Base-by-base conservation (phyloP, 2,329 filamentous ascomycete genomes). In the Fusarium miscanthi region DNA sequence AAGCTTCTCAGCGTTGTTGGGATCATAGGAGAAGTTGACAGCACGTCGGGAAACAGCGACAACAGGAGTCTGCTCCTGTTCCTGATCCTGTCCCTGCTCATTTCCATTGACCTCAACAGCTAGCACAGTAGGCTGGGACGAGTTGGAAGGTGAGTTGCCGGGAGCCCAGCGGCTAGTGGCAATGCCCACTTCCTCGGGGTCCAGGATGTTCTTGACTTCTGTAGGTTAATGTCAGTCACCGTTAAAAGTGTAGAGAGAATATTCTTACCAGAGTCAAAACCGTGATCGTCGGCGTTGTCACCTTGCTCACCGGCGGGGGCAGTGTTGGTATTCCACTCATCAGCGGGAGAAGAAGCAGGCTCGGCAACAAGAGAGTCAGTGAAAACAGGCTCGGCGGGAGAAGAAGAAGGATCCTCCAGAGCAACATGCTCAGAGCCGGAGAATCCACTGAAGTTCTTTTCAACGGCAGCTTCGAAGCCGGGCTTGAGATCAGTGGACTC, bases 151-250 rank as follows among this genome's bases (percentile, higher is more conserved):
- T 11, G 45, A 14, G 13, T 53, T 53, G 2, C 33, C 49, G 2
- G 42, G 17, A 13, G 66, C 72, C 72, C 69, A 73, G 19, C 66
- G 57, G 25, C 72, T 74, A 14, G 69, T 51, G 7, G 59, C 31
- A 21, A 74, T 16, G 2, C 69, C 72, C 3, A 69, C 61, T 1
- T 48, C 59, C 4, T 43, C 13, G 19, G 33, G 49, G 12, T 62
- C 48, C 3, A 69, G 42, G 3, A 58, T 38, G 23, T 56, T 45
- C 27, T 60, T 57, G 31, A 33, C 35, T n/a, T 8, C 70, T 74
- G 8, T 5, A 8, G 10, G 23, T 10, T 6, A 7, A 56, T 14
- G n/a, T 74, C 30, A 73, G 66, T 8, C 17, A 14, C 7, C 0
- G 13, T 27, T 23, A 2, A 17, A 13, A 14, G 1, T 4, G 7